Conservation (phyloP, 202 grass and related monocot species). For the Dendrocalamus latiflorus region DNA sequence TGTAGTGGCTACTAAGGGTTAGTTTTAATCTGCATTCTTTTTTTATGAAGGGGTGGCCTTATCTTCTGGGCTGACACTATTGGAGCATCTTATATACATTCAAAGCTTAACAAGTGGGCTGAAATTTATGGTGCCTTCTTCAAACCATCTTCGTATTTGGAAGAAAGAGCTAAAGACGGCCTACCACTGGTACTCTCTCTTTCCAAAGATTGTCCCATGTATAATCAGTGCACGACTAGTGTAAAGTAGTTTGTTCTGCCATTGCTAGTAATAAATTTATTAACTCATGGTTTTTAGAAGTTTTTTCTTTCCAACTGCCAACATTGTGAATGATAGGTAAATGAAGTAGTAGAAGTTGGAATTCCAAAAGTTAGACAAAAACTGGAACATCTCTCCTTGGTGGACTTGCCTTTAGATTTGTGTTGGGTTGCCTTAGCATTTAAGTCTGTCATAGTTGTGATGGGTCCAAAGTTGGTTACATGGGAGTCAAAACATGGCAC, state of each 20-base stretch:
- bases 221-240: background rate
- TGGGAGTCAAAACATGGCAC: background rate
- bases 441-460: background rate
- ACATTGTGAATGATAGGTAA: background rate
- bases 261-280: background rate
- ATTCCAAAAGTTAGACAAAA: background rate
- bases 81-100: constrained; percentile 72
- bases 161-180: constrained; percentile 73
- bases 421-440: background rate
- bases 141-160: constrained; percentile 74
- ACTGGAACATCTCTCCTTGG: background rate
- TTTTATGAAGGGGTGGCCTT: constrained; percentile 82
- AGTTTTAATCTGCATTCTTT: constrained; percentile 18
- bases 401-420: background rate
- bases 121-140: constrained; percentile 74
- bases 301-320: background rate
- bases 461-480: background rate
- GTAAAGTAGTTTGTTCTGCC: background rate
- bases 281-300: background rate
- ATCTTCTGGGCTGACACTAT: constrained; percentile 91
- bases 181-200: constrained; percentile 49
- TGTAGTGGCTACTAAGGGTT: background rate
- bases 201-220: background rate
- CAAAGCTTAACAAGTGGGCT: constrained; percentile 70
- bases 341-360: background rate